Evolutionary conservation across 768 basidiomycete genomes (phyloP), one percentile per base, ranked within the genome.

Genomic region (Termitomyces sp.): DNA sequence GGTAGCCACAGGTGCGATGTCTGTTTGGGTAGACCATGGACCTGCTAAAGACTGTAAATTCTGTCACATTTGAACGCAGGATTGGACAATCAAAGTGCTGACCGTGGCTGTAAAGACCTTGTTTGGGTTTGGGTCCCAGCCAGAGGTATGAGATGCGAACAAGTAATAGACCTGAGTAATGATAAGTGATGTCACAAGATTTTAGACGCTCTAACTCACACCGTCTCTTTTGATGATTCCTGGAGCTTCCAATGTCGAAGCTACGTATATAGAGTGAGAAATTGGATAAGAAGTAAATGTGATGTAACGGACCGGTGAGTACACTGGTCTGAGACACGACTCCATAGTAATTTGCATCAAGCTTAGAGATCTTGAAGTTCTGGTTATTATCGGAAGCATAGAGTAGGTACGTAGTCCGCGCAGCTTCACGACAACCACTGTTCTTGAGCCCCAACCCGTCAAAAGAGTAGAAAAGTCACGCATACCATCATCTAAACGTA

Each of bases 371-470:
- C 76, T 87, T 87, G 78, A 86, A 86, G 68, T 86, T 83, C 71
- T 85, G 83, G 69, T 87, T 87, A 71, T 84, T 84, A 71, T 87
- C 85, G 5, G 84, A 86, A 17, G 86, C 86, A 65, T 86, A 87
- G 17, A 87, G 75, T 14, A 87, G 76, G 67, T 86, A 87, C 7
- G 83, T 73, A 0, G 81, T 82, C 60, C 79, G 77, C 15, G 76
- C 77, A 60, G 73, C 79, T 80, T 62, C 55, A 48, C 5, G 40
- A 56, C 47, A 45, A 53, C 34, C 51, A 50, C 10, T 50, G n/a
- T 7, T 60, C 37, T 58, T 58, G 31, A 49, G 50, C 10, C 8
- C 38, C 42, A 50, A 7, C 10, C 58, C 20, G 29, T 20, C 15
- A 32, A 1, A 12, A 48, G 14, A 1, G 7, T 34, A 17, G 14